Conservation (phyloP, 495 filamentous ascomycete genomes). For the Cercophora samala region DNA sequence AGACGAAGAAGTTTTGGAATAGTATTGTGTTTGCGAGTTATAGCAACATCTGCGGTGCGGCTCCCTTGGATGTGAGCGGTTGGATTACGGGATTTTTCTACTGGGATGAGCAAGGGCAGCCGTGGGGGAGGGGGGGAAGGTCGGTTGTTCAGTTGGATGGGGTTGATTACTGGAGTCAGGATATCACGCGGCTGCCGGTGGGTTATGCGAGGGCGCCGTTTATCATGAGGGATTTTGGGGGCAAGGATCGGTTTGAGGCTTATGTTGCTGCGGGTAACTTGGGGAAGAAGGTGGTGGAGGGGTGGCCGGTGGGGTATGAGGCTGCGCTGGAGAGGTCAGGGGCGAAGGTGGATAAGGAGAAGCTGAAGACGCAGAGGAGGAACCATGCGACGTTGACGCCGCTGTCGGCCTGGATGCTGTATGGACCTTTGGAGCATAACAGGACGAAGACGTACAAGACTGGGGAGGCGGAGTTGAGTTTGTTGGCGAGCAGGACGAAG, state of each 20-base stretch:
- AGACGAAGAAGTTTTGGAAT: slow-evolving; percentile 43
- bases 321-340: slow-evolving; percentile 22
- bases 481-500: slow-evolving; percentile 7
- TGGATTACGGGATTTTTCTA: slow-evolving; percentile 52
- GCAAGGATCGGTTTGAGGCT: slow-evolving; percentile 23
- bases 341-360: slow-evolving; percentile 8
- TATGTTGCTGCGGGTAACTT: slow-evolving; percentile 30
- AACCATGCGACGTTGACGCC: slow-evolving; percentile 27
- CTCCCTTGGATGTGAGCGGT: slow-evolving; percentile 35
- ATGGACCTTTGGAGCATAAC: slow-evolving; percentile 25
- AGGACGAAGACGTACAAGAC: background rate
- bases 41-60: slow-evolving; percentile 24
- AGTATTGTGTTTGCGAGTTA: slow-evolving; percentile 27
- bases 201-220: slow-evolving; percentile 34
- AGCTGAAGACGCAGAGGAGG: background rate
- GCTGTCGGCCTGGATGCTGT: slow-evolving; percentile 32
- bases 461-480: slow-evolving; percentile 11
- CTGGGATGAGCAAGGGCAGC: slow-evolving; percentile 41
- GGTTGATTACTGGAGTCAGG: slow-evolving; percentile 22
- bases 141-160: slow-evolving; percentile 21
- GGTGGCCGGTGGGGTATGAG: slow-evolving; percentile 25
- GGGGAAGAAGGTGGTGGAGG: slow-evolving; percentile 29
- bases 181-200: slow-evolving; percentile 28
- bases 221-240: slow-evolving; percentile 28
- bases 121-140: slow-evolving; percentile 5